Evolutionary conservation across 2,329 filamentous ascomycete genomes (phyloP), one percentile per base, ranked within the genome.

Genomic region (Cylindrodendrum hubeiense): DNA sequence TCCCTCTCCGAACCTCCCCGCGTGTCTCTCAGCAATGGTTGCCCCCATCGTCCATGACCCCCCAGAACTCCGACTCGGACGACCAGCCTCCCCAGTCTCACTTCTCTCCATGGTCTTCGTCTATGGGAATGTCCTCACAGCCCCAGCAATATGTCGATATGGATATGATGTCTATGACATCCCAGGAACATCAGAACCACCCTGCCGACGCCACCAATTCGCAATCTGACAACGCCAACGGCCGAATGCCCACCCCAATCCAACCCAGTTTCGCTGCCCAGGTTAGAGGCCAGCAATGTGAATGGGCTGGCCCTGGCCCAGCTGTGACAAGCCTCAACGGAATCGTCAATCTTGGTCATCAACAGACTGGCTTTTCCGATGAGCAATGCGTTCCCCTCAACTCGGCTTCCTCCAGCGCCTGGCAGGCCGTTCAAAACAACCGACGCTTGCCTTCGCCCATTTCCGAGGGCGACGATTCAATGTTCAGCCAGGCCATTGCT

Each of bases 231-330:
- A 68, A 70, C 19, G 55, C 79, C 49, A 79, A 79, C 21, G 81
- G 82, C 62, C 85, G 87, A 51, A 84, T 89, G 76, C 87, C 87
- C 3, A 89, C 87, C 2, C 87, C 87, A 2, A 88, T 89, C n/a
- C 84, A 89, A 68, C 84, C 85, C 65, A 86, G 79, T 54, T 89
- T 89, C 71, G 84, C 85, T 1, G 82, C 83, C 3, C 86, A 89
- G 71, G 80, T 87, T 24, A 82, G 85, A 60, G 85, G 86, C n/a
- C 84, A 83, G 68, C 83, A 82, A 68, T 83, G 84, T 80, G 80
- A 80, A 69, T 77, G 77, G 75, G 71, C 76, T 53, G 70, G 76
- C 21, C 68, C 69, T 69, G 80, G 53, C 62, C 80, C 61, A 74
- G 77, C 57, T 72, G 80, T 62, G 75, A 77, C 66, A 62, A 72